Conservation (phyloP, 306 rosid genomes). For the Pyrus betulifolia region DNA sequence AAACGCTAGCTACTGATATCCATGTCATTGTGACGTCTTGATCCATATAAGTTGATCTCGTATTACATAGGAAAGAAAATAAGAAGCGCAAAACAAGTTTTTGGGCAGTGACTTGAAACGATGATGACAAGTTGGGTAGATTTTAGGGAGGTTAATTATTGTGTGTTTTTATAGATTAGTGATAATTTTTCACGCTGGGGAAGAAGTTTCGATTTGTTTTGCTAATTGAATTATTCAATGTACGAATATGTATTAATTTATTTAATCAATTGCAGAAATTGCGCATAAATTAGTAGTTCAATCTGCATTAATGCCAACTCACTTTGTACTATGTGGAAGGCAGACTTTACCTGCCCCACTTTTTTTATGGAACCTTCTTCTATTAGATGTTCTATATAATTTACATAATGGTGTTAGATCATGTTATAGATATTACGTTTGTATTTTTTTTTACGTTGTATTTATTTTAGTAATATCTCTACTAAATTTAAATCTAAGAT, state of each 20-base stretch:
- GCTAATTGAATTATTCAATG: not conserved
- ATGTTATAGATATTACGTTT: too few species aligned
- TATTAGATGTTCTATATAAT: too few species aligned
- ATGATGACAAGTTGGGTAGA: not conserved
- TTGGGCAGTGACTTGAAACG: not conserved
- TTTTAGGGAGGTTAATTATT: not conserved
- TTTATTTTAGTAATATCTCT: too few species aligned
- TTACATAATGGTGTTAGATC: too few species aligned
- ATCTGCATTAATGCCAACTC: not conserved
- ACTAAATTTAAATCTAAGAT: too few species aligned
- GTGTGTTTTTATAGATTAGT: not conserved
- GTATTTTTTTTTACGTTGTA: too few species aligned
- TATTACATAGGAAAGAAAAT: not conserved
- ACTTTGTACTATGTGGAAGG: too few species aligned
- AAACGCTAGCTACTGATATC: too few species aligned
- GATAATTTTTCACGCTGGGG: not conserved
- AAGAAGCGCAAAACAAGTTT: not conserved
- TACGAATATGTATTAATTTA: not conserved
- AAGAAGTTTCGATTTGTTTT: not conserved
- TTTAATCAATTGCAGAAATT: not conserved
- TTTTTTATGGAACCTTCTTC: not conserved
- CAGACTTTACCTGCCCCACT: not conserved
- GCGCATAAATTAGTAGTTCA: too few species aligned
- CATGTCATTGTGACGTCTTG: too few species aligned
- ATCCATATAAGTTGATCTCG: too few species aligned